Percentiles rank a stretch among this genome's conserved stretches.
Evolutionary conservation across 345 rosid species (phyloP).

Genomic region (Euphorbia tirucalli): DNA sequence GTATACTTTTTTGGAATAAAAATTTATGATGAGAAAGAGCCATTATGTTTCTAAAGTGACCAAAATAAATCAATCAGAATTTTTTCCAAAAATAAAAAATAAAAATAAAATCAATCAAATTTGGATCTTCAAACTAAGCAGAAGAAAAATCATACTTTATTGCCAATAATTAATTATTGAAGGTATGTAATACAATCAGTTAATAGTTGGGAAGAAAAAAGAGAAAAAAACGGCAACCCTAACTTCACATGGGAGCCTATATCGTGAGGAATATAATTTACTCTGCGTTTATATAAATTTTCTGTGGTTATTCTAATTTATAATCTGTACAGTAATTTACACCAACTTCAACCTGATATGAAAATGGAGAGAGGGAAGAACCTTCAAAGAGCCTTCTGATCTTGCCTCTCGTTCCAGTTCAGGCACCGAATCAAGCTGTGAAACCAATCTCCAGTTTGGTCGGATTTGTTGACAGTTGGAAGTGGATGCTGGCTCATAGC

Average conservation of each 20-base stretch:
- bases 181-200: slow-evolving; percentile 1
- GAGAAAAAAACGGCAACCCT: slow-evolving; percentile 12
- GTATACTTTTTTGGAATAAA: too few relatives aligned
- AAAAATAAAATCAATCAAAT: slow-evolving; percentile 3
- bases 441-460: slow-evolving; percentile 98
- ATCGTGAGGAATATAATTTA: slow-evolving; percentile 9
- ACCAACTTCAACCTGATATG: slow-evolving; percentile 23
- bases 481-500: slow-evolving; percentile 95
- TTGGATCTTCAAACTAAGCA: background rate
- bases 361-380: slow-evolving; percentile 2
- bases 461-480: slow-evolving; percentile 89
- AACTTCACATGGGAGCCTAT: slow-evolving; percentile 17
- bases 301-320: slow-evolving; percentile 21
- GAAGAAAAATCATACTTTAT: too few relatives aligned
- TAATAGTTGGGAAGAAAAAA: background rate
- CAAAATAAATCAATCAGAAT: too few relatives aligned
- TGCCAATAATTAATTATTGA: slow-evolving; percentile 1
- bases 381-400: slow-evolving; percentile 75
- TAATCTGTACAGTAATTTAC: slow-evolving; percentile 40
- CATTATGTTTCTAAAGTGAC: background rate
- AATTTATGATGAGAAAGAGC: background rate
- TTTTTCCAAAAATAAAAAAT: too few relatives aligned
- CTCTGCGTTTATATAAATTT: background rate
- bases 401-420: slow-evolving; percentile 95
- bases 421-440: slow-evolving; percentile 91